These are phyloP conservation scores for Falciphora oryzae DNA, from an alignment of 2,329 filamentous ascomycete genomes.

Conservation along the genomic window DNA sequence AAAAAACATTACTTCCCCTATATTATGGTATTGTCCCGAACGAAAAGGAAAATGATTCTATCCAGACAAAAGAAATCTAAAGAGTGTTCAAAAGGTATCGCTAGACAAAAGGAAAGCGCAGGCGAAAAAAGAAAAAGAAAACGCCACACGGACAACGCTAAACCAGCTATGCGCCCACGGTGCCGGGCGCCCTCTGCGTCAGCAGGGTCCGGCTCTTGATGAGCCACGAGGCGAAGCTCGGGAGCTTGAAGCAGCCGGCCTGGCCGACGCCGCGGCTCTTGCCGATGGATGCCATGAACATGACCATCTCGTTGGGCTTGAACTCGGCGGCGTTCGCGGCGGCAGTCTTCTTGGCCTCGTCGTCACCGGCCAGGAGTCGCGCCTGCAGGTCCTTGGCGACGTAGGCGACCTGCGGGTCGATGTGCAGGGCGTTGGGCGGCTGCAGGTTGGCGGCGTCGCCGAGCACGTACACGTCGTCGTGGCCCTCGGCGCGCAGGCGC, in stretches of 20 bases:
- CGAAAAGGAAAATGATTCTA: not conserved
- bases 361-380: slow-evolving; percentile 11
- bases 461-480: slow-evolving; percentile 24
- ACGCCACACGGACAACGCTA: too few species aligned
- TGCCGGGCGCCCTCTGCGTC: slow-evolving; percentile 8
- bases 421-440: slow-evolving; percentile 16
- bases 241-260: slow-evolving; percentile 18
- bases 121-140: not conserved
- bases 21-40: not conserved
- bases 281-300: slow-evolving; percentile 20
- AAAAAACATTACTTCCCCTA: not conserved
- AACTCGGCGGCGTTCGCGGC: slow-evolving; percentile 15
- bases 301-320: slow-evolving; percentile 14
- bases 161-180: not conserved
- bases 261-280: slow-evolving; percentile 23
- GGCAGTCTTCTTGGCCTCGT: not conserved
- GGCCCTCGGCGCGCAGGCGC: slow-evolving; percentile 21
- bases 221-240: slow-evolving; percentile 18
- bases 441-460: slow-evolving; percentile 25
- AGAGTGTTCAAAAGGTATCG: not conserved
- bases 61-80: not conserved
- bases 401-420: slow-evolving; percentile 20
- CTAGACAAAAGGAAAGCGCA: not conserved
- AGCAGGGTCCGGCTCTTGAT: slow-evolving; percentile 21
- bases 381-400: slow-evolving; percentile 20